Evolutionary conservation across 306 rosid species (phyloP).

Genomic region (Crotalaria pallida): DNA sequence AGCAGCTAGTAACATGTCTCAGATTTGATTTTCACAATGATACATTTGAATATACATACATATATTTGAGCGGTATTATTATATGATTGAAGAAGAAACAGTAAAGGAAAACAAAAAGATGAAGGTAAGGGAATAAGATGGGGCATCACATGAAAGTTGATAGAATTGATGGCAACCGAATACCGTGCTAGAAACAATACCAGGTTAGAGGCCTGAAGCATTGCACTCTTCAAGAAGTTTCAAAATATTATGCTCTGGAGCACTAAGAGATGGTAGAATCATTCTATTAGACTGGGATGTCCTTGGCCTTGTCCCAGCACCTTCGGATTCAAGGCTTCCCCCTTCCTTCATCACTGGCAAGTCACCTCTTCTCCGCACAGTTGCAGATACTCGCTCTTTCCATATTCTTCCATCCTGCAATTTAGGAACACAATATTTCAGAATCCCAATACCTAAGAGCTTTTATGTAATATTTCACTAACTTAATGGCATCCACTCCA

Average conservation of each 20-base stretch:
- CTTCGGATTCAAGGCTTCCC: slow-evolving; percentile 41
- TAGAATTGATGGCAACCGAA: slow-evolving; percentile 22
- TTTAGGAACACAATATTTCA: slow-evolving; percentile 22
- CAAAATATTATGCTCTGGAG: slow-evolving; percentile 79
- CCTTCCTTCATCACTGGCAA: slow-evolving; percentile 77
- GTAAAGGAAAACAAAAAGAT: not conserved
- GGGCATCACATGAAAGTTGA: not conserved
- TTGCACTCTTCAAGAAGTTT: slow-evolving; percentile 89
- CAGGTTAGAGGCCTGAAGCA: slow-evolving; percentile 60
- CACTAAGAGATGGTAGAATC: slow-evolving; percentile 89
- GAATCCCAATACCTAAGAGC: slow-evolving; percentile 9
- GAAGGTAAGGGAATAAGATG: not conserved
- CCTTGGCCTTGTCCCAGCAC: slow-evolving; percentile 39
- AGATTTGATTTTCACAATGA: slow-evolving; percentile 22
- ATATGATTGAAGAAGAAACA: not conserved
- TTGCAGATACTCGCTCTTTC: slow-evolving; percentile 87
- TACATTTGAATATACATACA: slow-evolving; percentile 25
- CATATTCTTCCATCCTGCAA: slow-evolving; percentile 91
- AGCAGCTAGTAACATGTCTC: not conserved
- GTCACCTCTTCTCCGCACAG: slow-evolving; percentile 61
- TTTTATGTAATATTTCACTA: too few species aligned
- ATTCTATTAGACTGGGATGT: slow-evolving; percentile 42
- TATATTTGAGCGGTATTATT: slow-evolving; percentile 2
- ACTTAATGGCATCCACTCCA: not conserved
- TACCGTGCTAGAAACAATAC: slow-evolving; percentile 27